These are phyloP conservation scores for Pseudisothecium myosuroides DNA, from an alignment of 225 moss, liverwort and hornwort species.

Conservation along the genomic window DNA sequence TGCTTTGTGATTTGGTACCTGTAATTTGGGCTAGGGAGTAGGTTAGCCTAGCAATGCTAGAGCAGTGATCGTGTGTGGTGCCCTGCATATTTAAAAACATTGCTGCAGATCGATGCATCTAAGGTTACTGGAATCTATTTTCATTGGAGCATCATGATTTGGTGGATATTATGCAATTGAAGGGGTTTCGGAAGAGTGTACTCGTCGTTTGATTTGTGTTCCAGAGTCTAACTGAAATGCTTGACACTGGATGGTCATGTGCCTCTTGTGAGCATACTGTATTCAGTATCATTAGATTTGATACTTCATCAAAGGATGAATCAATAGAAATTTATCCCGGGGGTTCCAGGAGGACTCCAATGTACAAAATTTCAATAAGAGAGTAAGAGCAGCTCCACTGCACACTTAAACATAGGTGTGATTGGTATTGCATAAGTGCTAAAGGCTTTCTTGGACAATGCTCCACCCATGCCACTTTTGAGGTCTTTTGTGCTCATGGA, in stretches of 20 bases:
- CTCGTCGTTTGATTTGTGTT: background rate
- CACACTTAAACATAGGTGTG: too few relatives aligned
- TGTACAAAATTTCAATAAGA: background rate
- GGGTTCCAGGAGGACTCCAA: background rate
- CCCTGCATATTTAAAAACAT: background rate
- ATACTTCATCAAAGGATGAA: background rate
- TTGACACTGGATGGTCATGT: background rate
- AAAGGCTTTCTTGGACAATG: too few relatives aligned
- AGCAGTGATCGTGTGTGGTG: background rate
- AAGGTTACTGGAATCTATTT: background rate
- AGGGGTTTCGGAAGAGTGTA: background rate
- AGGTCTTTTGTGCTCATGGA: too few relatives aligned
- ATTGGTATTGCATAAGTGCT: too few relatives aligned
- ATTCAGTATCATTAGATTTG: background rate
- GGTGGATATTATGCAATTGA: background rate
- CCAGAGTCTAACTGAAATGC: too few relatives aligned
- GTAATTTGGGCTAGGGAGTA: background rate
- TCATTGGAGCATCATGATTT: background rate
- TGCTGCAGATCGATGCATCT: background rate
- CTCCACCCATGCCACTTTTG: too few relatives aligned
- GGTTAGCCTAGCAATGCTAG: background rate
- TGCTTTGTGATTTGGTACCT: background rate
- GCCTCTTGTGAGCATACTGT: background rate
- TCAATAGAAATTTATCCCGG: background rate
- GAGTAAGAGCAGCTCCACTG: too few relatives aligned